Percentiles rank a stretch among this genome's conserved stretches.
These are phyloP conservation scores for Anthoceros angustus DNA, from an alignment of 225 moss, liverwort and hornwort species.

Conservation along the genomic window DNA sequence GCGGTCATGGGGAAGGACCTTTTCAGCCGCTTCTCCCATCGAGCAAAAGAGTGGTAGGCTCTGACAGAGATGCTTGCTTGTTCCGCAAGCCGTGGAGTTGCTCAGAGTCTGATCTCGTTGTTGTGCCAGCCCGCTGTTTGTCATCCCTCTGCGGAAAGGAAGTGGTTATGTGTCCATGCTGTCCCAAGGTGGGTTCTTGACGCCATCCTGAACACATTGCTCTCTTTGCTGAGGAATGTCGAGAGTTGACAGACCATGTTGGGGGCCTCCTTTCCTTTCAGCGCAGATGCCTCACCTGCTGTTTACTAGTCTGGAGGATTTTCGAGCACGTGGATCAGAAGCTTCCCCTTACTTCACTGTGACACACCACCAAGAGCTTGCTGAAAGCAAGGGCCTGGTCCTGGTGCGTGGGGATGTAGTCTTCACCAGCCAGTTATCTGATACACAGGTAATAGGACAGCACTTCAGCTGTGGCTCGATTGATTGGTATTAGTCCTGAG, in stretches of 20 bases:
- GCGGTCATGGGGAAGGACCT: constrained; percentile 82
- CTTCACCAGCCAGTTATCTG: constrained; percentile 77
- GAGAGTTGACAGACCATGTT: background rate
- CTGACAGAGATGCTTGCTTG: constrained; percentile 8
- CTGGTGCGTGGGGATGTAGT: constrained; percentile 92
- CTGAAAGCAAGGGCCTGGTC: constrained; percentile 63
- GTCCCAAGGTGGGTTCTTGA: constrained; percentile 46
- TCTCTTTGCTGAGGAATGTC: background rate
- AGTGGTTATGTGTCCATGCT: constrained; percentile 74
- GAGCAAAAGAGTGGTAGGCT: constrained; percentile 65
- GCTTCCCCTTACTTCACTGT: constrained; percentile 89
- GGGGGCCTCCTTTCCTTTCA: constrained; percentile 11
- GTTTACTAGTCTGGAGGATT: constrained; percentile 87
- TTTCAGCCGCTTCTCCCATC: constrained; percentile 48
- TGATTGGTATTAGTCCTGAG: no score
- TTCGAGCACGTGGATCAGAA: constrained; percentile 57
- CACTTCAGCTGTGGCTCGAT: background rate
- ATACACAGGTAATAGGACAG: constrained; percentile 43
- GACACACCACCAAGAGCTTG: constrained; percentile 74
- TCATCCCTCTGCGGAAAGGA: constrained; percentile 66
- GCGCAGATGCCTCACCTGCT: constrained; percentile 94
- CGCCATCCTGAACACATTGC: background rate
- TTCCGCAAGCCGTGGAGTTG: background rate
- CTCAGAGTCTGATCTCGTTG: background rate
- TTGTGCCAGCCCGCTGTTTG: constrained; percentile 71